Conservation (phyloP, 805 yeast genomes). For the Candida coquimbonensis region DNA sequence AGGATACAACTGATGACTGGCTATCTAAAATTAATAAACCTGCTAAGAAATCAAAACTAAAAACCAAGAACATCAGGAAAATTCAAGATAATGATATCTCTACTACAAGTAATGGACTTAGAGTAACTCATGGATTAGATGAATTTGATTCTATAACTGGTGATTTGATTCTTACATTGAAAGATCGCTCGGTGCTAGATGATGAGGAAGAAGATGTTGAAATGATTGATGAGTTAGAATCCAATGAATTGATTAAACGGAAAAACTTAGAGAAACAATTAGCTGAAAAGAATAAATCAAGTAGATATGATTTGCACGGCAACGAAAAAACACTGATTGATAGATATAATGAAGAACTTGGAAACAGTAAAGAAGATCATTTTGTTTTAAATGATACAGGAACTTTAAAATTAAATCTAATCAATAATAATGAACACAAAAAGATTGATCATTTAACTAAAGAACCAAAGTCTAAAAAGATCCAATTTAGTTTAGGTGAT, state of each 20-base stretch:
- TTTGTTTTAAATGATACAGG: slow-evolving; percentile 10
- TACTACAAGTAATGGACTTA: slow-evolving; percentile 8
- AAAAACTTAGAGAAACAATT: slow-evolving; percentile 13
- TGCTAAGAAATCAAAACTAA: neutral
- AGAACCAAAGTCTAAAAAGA: slow-evolving; percentile 1
- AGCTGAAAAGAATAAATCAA: slow-evolving; percentile 7
- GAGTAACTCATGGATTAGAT: slow-evolving; percentile 14
- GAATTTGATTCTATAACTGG: slow-evolving; percentile 9
- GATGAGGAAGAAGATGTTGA: slow-evolving; percentile 17
- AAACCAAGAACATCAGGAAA: neutral
- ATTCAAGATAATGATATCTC: neutral
- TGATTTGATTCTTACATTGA: slow-evolving; percentile 18
- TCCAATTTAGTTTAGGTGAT: slow-evolving; percentile 7
- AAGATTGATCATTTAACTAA: neutral
- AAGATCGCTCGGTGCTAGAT: slow-evolving; percentile 16
- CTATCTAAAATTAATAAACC: slow-evolving; percentile 11
- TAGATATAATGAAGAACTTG: slow-evolving; percentile 12
- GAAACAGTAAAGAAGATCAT: slow-evolving; percentile 7
- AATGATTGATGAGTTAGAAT: slow-evolving; percentile 20
- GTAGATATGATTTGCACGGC: slow-evolving; percentile 12
- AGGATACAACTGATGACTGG: slow-evolving; percentile 16
- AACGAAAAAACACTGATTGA: slow-evolving; percentile 11
- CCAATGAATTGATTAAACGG: slow-evolving; percentile 12
- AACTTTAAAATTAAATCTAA: no score
- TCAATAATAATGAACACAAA: neutral